Evolutionary conservation across 2,329 filamentous ascomycete genomes (phyloP), one percentile per base, ranked within the genome.

Genomic region (Graphilbum fragrans): DNA sequence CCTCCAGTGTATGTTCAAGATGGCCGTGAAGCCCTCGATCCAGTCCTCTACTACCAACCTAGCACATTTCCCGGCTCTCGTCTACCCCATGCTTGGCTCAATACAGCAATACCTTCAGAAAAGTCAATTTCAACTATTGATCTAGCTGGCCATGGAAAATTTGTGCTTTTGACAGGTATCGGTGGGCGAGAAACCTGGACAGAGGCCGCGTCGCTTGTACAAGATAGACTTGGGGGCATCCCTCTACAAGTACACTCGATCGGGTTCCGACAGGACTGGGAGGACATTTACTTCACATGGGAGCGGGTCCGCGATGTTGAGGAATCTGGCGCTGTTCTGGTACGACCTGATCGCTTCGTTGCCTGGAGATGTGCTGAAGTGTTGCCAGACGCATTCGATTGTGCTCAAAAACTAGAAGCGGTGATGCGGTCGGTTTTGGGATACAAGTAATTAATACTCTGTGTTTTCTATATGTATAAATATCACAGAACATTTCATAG

Each of bases 51-150:
- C 32, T 59, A 70, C 47, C 54, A 61, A 27, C 59, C 63, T 32
- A 66, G 56, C 38, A 80, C 77, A 3, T 76, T 69, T 49, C 77
- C 77, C 0, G 78, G 77, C 9, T 62, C 62, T 22, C 61, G 76
- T 2, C 55, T 80, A 19, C 77, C 78, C 5, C 77, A 82, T 54
- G 75, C 64, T 1, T 81, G 77, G 77, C 57, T 81, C n/a, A 72
- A 76, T 55, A 63, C 62, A 17, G 49, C 59, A 7, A 49, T 62
- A 10, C 67, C 73, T n/a, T n/a, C 0, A 56, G 16, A 10, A 31
- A 57, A 9, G 57, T 58, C 16, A 56, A 72, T n/a, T 17, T 78
- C 73, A 1, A 80, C 74, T 0, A 67, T 74, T 35, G 77, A 81
- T 52, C 55, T 81, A 2, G 71, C 71, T 0, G 76, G 76, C 0